phyloP scores from a whole-genome alignment of 2,329 filamentous ascomycete genomes.

The Aspergillus versicolor region DNA sequence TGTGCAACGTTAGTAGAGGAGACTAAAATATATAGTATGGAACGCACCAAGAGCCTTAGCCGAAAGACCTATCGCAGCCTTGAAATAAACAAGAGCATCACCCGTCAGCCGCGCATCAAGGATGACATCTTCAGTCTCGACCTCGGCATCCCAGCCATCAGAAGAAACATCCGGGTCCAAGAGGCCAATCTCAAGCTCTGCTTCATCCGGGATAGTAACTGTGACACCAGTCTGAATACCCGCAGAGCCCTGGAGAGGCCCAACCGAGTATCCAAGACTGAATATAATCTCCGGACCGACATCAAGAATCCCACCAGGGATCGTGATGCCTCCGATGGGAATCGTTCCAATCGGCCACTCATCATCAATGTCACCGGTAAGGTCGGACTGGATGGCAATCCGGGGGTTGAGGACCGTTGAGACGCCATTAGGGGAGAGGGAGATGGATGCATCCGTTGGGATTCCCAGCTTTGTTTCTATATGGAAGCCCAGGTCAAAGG shows the following conservation, averaged over 20 bases:
- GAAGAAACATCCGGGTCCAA: constrained; percentile 15
- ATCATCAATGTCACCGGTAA: constrained; percentile 15
- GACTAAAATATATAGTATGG: background rate
- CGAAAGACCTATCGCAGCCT: constrained; percentile 16
- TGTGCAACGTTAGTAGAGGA: constrained; percentile 6
- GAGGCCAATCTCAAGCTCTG: constrained; percentile 22
- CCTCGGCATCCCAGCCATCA: constrained; percentile 16
- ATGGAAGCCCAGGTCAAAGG: constrained; percentile 21
- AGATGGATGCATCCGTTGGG: too few relatives aligned
- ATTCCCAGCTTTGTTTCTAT: constrained; percentile 6
- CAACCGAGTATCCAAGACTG: constrained; percentile 16
- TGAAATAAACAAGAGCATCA: constrained; percentile 13
- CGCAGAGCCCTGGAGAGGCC: constrained; percentile 22
- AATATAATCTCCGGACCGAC: constrained; percentile 22
- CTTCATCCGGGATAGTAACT: constrained; percentile 18
- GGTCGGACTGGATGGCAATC: constrained; percentile 19
- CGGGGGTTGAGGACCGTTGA: constrained; percentile 17
- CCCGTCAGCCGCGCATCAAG: constrained; percentile 19
- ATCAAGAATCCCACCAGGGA: constrained; percentile 19
- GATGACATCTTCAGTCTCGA: constrained; percentile 11
- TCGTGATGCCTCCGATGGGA: constrained; percentile 21
- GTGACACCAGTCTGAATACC: constrained; percentile 18
- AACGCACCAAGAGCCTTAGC: constrained; percentile 15
- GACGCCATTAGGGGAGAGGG: constrained; percentile 14
- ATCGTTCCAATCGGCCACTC: constrained; percentile 19